Conservation (phyloP, 2,329 filamentous ascomycete genomes). For the Phyllosticta paracitricarpa region DNA sequence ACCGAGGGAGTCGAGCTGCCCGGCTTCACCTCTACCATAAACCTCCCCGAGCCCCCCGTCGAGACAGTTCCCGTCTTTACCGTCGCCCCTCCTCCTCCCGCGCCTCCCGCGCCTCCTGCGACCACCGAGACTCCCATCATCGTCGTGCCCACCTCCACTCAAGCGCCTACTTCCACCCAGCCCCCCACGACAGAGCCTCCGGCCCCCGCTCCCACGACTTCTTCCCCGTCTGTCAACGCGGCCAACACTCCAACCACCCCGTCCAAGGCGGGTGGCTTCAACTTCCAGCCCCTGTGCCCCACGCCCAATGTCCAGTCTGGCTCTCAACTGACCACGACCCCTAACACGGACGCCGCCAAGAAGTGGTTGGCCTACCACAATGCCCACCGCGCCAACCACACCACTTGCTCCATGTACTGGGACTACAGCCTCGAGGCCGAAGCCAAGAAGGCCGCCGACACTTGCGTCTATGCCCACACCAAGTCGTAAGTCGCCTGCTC, state of each 20-base stretch:
- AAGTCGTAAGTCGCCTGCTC: neutral
- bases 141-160: neutral
- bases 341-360: constrained; percentile 19
- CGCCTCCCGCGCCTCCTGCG: neutral
- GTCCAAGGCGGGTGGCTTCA: constrained; percentile 5
- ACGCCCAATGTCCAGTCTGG: neutral
- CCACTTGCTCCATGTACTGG: constrained; percentile 54
- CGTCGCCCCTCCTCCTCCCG: neutral
- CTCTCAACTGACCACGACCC: neutral
- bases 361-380: constrained; percentile 65
- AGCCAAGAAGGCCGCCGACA: constrained; percentile 53
- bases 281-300: constrained; percentile 14
- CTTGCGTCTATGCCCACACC: constrained; percentile 60
- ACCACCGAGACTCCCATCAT: neutral
- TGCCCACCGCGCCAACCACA: constrained; percentile 74
- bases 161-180: neutral
- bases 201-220: neutral
- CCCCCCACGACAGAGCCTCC: neutral
- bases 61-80: neutral
- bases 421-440: constrained; percentile 51
- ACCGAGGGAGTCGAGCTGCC: constrained; percentile 1
- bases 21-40: neutral
- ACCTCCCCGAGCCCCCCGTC: neutral
- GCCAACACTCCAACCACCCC: neutral
- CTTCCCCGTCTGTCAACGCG: neutral